Evolutionary conservation across 208 protist genomes (phyloP).

Genomic region (Balamuthia mandrillaris): DNA sequence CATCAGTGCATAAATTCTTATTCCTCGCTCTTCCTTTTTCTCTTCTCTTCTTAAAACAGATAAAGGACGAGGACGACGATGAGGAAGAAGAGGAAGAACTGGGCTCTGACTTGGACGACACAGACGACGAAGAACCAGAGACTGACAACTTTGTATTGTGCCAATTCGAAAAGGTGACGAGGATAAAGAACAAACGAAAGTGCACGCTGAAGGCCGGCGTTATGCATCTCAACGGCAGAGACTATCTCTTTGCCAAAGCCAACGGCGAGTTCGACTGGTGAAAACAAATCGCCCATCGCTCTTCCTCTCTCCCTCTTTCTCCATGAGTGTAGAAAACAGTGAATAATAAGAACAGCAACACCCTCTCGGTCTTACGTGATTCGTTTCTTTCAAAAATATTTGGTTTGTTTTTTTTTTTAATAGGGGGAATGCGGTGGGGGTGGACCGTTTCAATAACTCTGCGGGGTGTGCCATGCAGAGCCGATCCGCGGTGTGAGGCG

Average conservation of each 20-base stretch:
- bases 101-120: slow-evolving; percentile 59
- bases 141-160: slow-evolving; percentile 61
- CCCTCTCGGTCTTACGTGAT: too few relatives aligned
- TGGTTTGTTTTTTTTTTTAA: too few relatives aligned
- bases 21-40: neutral
- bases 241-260: slow-evolving; percentile 59
- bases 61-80: slow-evolving; percentile 40
- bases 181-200: slow-evolving; percentile 66
- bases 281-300: too few relatives aligned
- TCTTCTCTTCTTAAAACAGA: neutral
- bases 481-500: too few relatives aligned
- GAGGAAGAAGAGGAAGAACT: slow-evolving; percentile 43
- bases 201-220: slow-evolving; percentile 57
- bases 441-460: too few relatives aligned
- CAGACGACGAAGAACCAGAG: slow-evolving; percentile 55
- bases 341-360: too few relatives aligned
- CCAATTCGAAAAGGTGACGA: slow-evolving; percentile 64
- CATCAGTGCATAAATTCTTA: neutral
- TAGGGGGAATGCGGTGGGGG: too few relatives aligned
- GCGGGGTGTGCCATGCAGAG: too few relatives aligned
- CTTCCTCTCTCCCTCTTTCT: too few relatives aligned
- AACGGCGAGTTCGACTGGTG: slow-evolving; percentile 64
- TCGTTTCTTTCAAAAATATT: too few relatives aligned
- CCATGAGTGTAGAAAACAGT: too few relatives aligned
- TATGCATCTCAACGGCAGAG: slow-evolving; percentile 63